phyloP scores from a whole-genome alignment of 2,329 filamentous ascomycete species.

The Bisporella sp. region DNA sequence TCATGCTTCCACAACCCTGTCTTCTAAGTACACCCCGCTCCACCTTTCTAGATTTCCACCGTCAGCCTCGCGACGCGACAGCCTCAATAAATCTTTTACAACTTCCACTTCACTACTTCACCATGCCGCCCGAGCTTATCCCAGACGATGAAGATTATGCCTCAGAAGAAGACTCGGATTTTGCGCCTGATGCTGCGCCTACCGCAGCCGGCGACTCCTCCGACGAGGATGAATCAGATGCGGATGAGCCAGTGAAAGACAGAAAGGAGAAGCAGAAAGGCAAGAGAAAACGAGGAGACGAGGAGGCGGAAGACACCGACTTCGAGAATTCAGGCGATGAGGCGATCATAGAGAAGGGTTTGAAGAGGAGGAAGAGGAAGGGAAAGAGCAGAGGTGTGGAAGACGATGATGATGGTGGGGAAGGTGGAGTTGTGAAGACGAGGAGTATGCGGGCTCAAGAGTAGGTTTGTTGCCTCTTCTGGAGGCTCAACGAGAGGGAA shows the following conservation, averaged over 20 bases:
- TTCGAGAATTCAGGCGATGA: constrained; percentile 70
- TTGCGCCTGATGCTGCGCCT: constrained; percentile 50
- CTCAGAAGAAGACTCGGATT: constrained; percentile 69
- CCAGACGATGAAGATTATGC: constrained; percentile 46
- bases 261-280: constrained; percentile 15
- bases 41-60: no score
- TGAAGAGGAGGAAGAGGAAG: constrained; percentile 44
- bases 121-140: constrained; percentile 24
- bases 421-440: constrained; percentile 64
- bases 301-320: constrained; percentile 38
- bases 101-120: neutral
- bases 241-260: constrained; percentile 15
- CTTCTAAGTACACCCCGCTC: no score
- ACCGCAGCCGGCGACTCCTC: constrained; percentile 33
- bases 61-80: no score
- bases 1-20: no score
- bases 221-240: constrained; percentile 15
- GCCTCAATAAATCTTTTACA: no score
- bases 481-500: no score
- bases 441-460: constrained; percentile 61
- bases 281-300: constrained; percentile 30
- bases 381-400: constrained; percentile 34
- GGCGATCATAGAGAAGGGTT: constrained; percentile 53
- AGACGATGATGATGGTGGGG: constrained; percentile 53
- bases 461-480: constrained; percentile 31